Evolutionary conservation across 192 early-diverging fungal species (phyloP).

Genomic region (Coemansia sp.): DNA sequence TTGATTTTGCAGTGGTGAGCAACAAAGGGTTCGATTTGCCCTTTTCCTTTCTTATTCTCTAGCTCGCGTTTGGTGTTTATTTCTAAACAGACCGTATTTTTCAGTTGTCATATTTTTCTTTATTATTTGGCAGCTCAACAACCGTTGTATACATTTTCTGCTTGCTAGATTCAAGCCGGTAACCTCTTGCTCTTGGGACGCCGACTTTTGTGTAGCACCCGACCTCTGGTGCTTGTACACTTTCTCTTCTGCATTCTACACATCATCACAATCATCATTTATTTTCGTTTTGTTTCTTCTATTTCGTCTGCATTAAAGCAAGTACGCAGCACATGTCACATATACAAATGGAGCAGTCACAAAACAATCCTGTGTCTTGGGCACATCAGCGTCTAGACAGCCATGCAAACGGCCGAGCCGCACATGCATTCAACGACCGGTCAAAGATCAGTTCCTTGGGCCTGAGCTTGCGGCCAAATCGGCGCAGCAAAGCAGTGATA

Average conservation of each 20-base stretch:
- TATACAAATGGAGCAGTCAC: conserved; percentile 29
- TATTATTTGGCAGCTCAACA: background rate
- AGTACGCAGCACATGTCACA: conserved; percentile 20
- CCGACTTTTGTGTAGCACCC: background rate
- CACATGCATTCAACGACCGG: conserved; percentile 8
- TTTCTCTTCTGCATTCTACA: background rate
- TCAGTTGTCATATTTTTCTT: background rate
- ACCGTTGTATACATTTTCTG: background rate
- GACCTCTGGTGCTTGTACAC: background rate
- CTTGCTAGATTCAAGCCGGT: background rate
- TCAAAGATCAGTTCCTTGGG: conserved; percentile 18
- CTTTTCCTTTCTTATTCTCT: background rate
- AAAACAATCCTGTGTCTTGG: conserved; percentile 20
- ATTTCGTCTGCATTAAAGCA: too few species aligned
- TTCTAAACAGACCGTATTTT: background rate
- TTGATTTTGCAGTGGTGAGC: background rate
- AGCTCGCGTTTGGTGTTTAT: background rate
- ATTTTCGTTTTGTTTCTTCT: background rate
- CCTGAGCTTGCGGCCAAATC: conserved; percentile 10
- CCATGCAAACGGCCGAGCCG: background rate
- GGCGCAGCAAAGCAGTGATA: conserved; percentile 2
- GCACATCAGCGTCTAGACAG: conserved; percentile 16
- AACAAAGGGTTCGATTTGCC: background rate
- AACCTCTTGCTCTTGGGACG: background rate
- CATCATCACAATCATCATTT: background rate